A percentile compares a stretch with the other conserved stretches of the same genome.
Evolutionary conservation across 805 yeast species (phyloP).

Genomic region (Suhomyces tanzawaensis): DNA sequence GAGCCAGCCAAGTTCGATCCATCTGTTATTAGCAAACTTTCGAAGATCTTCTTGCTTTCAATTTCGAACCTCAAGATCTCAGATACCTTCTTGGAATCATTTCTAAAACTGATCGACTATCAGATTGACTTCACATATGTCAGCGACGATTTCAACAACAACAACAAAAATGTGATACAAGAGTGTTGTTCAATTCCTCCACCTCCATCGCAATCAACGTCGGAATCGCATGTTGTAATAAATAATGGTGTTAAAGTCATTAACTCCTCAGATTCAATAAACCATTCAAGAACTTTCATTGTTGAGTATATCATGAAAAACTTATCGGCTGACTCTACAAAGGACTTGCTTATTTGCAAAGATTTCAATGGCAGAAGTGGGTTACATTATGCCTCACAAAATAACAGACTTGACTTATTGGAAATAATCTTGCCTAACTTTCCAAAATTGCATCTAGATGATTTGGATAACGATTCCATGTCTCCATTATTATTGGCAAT

Average conservation of each 20-base stretch:
- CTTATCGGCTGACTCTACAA: slow-evolving; percentile 12
- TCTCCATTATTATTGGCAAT: slow-evolving; percentile 83
- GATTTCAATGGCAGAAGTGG: slow-evolving; percentile 80
- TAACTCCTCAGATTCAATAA: slow-evolving; percentile 35
- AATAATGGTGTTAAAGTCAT: slow-evolving; percentile 44
- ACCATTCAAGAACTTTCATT: slow-evolving; percentile 38
- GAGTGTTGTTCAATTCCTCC: slow-evolving; percentile 52
- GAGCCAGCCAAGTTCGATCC: slow-evolving; percentile 7
- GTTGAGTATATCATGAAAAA: slow-evolving; percentile 32
- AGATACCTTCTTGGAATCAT: slow-evolving; percentile 56
- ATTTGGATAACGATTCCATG: slow-evolving; percentile 69
- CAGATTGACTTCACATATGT: slow-evolving; percentile 59
- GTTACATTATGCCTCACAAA: slow-evolving; percentile 78
- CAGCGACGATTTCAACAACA: slow-evolving; percentile 57
- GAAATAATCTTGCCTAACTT: slow-evolving; percentile 39
- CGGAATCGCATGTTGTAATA: slow-evolving; percentile 36
- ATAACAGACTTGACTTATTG: slow-evolving; percentile 46
- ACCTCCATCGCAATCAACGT: slow-evolving; percentile 33
- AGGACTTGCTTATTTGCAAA: slow-evolving; percentile 31
- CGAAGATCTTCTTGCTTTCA: slow-evolving; percentile 71
- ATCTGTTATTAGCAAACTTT: slow-evolving; percentile 36
- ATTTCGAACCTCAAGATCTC: slow-evolving; percentile 64
- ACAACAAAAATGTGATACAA: slow-evolving; percentile 70
- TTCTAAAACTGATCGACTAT: slow-evolving; percentile 39
- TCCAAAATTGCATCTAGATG: slow-evolving; percentile 41